These are phyloP conservation scores for Nitzschia sp. DNA, from an alignment of 108 stramenopile genomes.

Conservation along the genomic window DNA sequence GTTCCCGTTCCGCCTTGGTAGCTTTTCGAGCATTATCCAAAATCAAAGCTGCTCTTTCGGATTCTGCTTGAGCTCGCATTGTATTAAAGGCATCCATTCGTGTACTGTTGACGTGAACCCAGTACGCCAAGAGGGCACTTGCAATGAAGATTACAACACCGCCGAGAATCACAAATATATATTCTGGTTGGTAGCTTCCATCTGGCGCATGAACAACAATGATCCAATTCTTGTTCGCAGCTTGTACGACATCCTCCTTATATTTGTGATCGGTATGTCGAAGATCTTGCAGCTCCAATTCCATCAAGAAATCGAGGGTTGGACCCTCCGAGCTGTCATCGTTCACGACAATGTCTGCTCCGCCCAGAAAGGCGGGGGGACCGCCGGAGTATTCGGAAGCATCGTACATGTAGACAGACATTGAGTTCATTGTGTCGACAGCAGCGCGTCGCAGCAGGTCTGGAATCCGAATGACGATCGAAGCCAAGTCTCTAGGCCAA, in stretches of 20 bases:
- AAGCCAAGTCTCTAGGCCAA: constrained; percentile 13
- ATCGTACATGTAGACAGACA: constrained; percentile 7
- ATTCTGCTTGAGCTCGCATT: constrained; percentile 28
- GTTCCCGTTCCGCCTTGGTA: constrained; percentile 46
- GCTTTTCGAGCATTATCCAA: constrained; percentile 44
- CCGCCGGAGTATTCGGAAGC: background rate
- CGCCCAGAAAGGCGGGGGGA: constrained; percentile 12
- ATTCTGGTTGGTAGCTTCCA: constrained; percentile 17
- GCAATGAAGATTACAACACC: constrained; percentile 30
- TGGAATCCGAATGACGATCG: background rate
- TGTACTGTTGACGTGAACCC: constrained; percentile 15
- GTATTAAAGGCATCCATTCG: constrained; percentile 17
- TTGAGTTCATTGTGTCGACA: background rate
- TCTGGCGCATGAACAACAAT: background rate
- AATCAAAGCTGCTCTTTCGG: constrained; percentile 47
- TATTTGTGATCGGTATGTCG: background rate
- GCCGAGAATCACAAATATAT: constrained; percentile 24
- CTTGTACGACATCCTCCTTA: background rate
- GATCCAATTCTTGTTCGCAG: constrained; percentile 16
- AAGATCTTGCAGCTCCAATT: background rate
- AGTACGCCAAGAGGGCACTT: constrained; percentile 12
- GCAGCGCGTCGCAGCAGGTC: constrained; percentile 1
- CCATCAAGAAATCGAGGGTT: background rate
- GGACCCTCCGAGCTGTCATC: background rate
- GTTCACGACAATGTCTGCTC: background rate